Base-by-base conservation (phyloP, 331 rosid species). In the Malus hybrid region DNA sequence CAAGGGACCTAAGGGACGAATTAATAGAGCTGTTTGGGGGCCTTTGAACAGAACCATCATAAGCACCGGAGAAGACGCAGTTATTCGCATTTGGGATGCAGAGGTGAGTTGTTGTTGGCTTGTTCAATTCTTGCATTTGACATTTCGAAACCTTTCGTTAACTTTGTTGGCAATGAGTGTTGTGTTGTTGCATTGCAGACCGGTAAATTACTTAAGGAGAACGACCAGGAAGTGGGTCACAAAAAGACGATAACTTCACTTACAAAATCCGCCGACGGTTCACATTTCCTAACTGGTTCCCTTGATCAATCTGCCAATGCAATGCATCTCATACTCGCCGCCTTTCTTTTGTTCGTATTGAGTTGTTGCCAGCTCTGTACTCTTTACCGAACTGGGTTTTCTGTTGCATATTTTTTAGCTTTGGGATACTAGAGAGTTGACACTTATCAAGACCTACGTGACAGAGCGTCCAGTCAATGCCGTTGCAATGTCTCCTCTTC, bases 391-490 rank as follows among this genome's bases (percentile, higher is more conserved):
- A 6, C 36, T 13, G 22, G 7, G 46, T 70, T 52, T 60, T 75
- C 15, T 71, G 61, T 13, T 77, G 29, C n/a, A 44, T 15, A 52
- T 70, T 8, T 10, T 34, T 19, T 80, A 93, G 98, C 88, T 93
- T 44, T 93, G 97, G 98, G 98, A 93, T 81, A 56, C 71, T 28
- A 86, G 98, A 81, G 82, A 93, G 2, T 71, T 93, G 88, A 83
- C 93, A 52, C 97, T 93, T 52, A 76, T 93, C 88, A 93, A 91
- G 92, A 87, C 97, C 3, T 93, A 93, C 65, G 83, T 83, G 56
- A 91, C 97, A 0, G 98, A 88, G 80, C 93, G 97, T 15, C 97
- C 98, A 0, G 97, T 93, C 76, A 93, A 93, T 77, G 98, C 97
- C n/a, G 98, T 93, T 80, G 73, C 97, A 5, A 87, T 93, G 91